These are phyloP conservation scores for Populus deltoides DNA, from an alignment of 345 rosid genomes.

Conservation along the genomic window DNA sequence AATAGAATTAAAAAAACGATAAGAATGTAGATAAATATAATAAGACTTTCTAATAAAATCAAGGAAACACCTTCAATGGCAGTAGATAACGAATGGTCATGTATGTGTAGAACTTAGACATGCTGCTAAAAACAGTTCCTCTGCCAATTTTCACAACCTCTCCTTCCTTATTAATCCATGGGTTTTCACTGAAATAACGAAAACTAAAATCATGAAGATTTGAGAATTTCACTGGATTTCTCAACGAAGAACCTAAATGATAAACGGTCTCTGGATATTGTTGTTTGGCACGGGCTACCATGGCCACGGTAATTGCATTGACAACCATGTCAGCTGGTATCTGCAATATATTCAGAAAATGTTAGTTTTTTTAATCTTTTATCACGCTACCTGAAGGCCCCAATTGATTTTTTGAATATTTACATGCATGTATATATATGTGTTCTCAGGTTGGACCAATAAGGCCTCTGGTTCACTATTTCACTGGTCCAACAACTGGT, in stretches of 20 bases:
- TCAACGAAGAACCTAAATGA: slow-evolving; percentile 19
- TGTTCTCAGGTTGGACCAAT: no score
- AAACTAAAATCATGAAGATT: slow-evolving; percentile 4
- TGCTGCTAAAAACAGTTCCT: background rate
- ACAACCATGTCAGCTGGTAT: slow-evolving; percentile 31
- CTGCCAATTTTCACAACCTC: background rate
- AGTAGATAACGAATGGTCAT: slow-evolving; percentile 12
- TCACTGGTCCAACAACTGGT: no score
- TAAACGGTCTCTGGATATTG: background rate
- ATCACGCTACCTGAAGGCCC: no score
- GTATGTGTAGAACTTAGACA: slow-evolving; percentile 13
- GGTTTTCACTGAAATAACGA: slow-evolving; percentile 17
- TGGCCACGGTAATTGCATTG: slow-evolving; percentile 10
- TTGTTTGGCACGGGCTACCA: slow-evolving; percentile 7
- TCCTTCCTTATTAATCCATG: slow-evolving; percentile 17
- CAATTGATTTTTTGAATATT: background rate
- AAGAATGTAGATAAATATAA: no score
- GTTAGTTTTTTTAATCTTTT: background rate
- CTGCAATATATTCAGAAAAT: background rate
- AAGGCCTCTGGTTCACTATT: no score
- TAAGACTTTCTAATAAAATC: no score
- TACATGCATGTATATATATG: no score
- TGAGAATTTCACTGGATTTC: background rate
- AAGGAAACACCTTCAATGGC: slow-evolving; percentile 9
- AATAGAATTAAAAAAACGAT: background rate